These are phyloP conservation scores for Pezicula neosporulosa DNA, from an alignment of 2,329 filamentous ascomycete species.

Conservation along the genomic window DNA sequence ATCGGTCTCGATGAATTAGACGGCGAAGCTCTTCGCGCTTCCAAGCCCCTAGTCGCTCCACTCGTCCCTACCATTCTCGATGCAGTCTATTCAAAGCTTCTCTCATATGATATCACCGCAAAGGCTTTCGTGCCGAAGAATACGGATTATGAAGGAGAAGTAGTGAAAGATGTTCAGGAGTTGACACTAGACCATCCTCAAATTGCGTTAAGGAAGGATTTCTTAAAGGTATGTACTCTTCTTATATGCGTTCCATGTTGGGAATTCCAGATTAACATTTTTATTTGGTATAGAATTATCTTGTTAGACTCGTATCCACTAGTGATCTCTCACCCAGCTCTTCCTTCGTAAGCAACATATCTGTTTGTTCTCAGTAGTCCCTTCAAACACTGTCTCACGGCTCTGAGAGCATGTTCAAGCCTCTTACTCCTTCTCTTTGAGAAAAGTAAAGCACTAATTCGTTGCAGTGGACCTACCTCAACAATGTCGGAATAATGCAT, in stretches of 20 bases:
- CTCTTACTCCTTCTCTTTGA: too few species aligned
- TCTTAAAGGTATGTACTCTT: conserved; percentile 38
- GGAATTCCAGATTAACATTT: not conserved
- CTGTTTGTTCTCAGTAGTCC: too few species aligned
- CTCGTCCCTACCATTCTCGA: conserved; percentile 81
- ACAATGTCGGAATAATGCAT: conserved; percentile 85
- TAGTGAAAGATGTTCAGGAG: conserved; percentile 61
- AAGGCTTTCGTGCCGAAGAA: conserved; percentile 65
- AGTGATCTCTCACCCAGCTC: conserved; percentile 54
- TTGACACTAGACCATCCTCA: conserved; percentile 56
- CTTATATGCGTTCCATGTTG: conserved; percentile 7
- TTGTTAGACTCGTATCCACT: conserved; percentile 72
- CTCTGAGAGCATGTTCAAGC: too few species aligned
- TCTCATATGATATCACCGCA: conserved; percentile 79
- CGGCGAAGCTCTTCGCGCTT: conserved; percentile 23
- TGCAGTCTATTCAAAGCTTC: conserved; percentile 78
- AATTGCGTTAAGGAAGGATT: conserved; percentile 75
- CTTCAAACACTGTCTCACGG: too few species aligned
- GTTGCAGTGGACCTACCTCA: conserved; percentile 83
- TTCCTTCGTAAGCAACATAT: too few species aligned
- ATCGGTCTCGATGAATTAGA: conserved; percentile 23
- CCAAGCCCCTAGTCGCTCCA: conserved; percentile 32
- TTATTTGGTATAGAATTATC: conserved; percentile 59
- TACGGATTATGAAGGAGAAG: conserved; percentile 63
- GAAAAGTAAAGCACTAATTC: too few species aligned